Conservation (phyloP, 1,284 basidiomycete genomes). For the Microbotryum violaceum region DNA sequence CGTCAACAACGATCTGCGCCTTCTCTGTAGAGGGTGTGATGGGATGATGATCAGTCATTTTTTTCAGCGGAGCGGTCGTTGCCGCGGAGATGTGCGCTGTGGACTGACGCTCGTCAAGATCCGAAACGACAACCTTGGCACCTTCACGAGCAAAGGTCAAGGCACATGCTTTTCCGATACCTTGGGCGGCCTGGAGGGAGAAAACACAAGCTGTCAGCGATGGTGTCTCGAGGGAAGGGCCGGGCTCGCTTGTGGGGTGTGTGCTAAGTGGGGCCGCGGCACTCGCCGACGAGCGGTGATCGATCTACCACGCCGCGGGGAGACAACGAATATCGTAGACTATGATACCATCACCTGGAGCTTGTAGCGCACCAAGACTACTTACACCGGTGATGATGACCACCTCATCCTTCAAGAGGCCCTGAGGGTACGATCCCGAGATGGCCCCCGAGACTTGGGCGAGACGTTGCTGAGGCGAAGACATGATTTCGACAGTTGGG, state of each 20-base stretch:
- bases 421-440: slow-evolving; percentile 48
- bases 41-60: background rate
- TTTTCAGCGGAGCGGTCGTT: too few relatives aligned
- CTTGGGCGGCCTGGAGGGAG: slow-evolving; percentile 55
- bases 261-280: too few relatives aligned
- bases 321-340: too few relatives aligned
- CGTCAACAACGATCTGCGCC: slow-evolving; percentile 57
- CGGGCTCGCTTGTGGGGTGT: too few relatives aligned
- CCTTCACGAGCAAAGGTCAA: slow-evolving; percentile 75
- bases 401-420: slow-evolving; percentile 65
- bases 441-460: too few relatives aligned
- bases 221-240: too few relatives aligned
- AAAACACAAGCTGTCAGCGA: background rate
- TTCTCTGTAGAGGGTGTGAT: slow-evolving; percentile 49
- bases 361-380: background rate
- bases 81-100: background rate
- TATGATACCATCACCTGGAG: too few relatives aligned
- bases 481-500: too few relatives aligned
- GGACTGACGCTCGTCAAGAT: slow-evolving; percentile 49
- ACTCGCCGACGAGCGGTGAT: too few relatives aligned
- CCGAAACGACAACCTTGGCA: slow-evolving; percentile 74
- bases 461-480: too few relatives aligned
- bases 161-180: slow-evolving; percentile 65
- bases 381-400: slow-evolving; percentile 70
- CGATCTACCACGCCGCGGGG: too few relatives aligned